Conservation (phyloP, 306 rosid species). For the Alnus rubra region DNA sequence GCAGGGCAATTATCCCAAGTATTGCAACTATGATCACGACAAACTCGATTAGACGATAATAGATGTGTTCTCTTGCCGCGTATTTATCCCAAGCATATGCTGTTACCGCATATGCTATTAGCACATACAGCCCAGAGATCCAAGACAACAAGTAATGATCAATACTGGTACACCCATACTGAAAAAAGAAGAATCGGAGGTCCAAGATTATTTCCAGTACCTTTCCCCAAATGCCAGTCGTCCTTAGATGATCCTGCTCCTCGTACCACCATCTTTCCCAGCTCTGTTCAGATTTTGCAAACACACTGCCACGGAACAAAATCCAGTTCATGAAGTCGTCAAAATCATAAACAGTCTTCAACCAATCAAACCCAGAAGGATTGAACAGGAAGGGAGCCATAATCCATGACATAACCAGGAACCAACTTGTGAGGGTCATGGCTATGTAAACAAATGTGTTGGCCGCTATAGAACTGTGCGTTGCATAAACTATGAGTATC, state of each 20-base stretch:
- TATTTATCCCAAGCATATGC: constrained; percentile 61
- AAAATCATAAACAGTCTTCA: constrained; percentile 78
- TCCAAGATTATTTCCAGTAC: constrained; percentile 71
- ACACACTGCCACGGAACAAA: constrained; percentile 70
- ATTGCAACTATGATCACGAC: constrained; percentile 47
- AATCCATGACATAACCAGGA: constrained; percentile 75
- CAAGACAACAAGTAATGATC: constrained; percentile 75
- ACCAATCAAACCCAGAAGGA: constrained; percentile 92
- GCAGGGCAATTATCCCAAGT: constrained; percentile 55
- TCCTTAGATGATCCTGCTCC: constrained; percentile 79
- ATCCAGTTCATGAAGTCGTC: constrained; percentile 85
- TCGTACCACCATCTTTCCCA: constrained; percentile 99
- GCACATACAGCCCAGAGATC: constrained; percentile 58
- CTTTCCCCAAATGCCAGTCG: constrained; percentile 78
- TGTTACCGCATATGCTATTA: constrained; percentile 41
- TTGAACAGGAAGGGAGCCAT: constrained; percentile 84
- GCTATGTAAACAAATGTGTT: constrained; percentile 71
- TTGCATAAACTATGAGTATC: constrained; percentile 65
- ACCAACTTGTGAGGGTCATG: constrained; percentile 83
- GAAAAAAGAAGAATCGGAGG: constrained; percentile 82
- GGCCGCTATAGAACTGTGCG: constrained; percentile 58
- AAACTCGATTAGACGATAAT: constrained; percentile 75
- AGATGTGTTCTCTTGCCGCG: constrained; percentile 68
- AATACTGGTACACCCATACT: constrained; percentile 69
- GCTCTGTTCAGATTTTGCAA: constrained; percentile 88